Evolutionary conservation across 352 stramenopile species (phyloP).

Genomic region (Pilasporangium apinafurcum): DNA sequence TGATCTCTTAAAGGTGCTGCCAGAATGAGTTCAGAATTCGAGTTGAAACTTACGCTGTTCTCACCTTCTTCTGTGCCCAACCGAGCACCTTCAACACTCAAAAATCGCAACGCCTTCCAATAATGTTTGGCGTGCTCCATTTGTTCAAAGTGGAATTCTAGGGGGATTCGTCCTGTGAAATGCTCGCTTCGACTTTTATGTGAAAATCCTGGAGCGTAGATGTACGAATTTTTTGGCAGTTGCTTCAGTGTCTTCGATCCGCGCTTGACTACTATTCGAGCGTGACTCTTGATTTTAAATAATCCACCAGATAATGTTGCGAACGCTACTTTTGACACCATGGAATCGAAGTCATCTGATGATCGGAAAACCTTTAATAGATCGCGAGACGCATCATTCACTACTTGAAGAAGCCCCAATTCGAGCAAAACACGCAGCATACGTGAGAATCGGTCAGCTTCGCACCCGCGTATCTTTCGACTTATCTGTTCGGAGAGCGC

Average conservation of each 20-base stretch:
- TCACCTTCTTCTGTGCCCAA: constrained; percentile 32
- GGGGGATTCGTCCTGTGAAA: constrained; percentile 41
- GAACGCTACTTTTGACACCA: constrained; percentile 72
- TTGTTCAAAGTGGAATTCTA: constrained; percentile 38
- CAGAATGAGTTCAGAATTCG: constrained; percentile 49
- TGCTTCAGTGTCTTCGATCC: constrained; percentile 43
- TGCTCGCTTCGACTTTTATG: constrained; percentile 44
- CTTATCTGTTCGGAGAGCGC: constrained; percentile 22
- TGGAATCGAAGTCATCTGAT: constrained; percentile 63
- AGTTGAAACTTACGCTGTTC: constrained; percentile 38
- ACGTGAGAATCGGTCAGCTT: constrained; percentile 64
- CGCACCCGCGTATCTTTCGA: constrained; percentile 59
- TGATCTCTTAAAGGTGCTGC: constrained; percentile 51
- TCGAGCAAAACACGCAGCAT: constrained; percentile 70
- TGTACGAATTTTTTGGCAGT: constrained; percentile 52
- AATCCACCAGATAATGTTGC: constrained; percentile 63
- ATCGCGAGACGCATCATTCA: constrained; percentile 42
- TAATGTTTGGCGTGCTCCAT: constrained; percentile 48
- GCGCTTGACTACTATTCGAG: constrained; percentile 45
- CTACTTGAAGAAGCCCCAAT: constrained; percentile 49
- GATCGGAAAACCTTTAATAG: constrained; percentile 48
- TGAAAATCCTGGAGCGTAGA: constrained; percentile 57
- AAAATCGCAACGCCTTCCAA: constrained; percentile 67
- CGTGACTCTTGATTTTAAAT: constrained; percentile 43
- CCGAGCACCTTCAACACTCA: constrained; percentile 57